Evolutionary conservation across 768 basidiomycete species (phyloP), one percentile per base, ranked within the genome.

Genomic region (Glaciozyma antarctica): DNA sequence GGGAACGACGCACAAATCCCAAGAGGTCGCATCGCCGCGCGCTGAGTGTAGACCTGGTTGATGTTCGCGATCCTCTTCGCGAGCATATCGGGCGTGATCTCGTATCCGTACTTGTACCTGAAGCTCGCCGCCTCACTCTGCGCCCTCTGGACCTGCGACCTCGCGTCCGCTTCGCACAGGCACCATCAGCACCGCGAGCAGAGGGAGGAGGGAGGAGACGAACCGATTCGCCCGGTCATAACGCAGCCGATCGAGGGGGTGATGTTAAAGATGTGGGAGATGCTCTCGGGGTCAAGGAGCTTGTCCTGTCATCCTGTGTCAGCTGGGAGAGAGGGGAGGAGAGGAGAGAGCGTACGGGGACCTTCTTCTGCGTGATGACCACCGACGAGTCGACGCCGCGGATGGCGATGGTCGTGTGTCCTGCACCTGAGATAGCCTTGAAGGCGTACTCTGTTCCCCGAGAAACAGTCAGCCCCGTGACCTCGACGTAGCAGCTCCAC

Each of bases 11-110:
- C 75, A 94, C 94, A 86, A 67, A 98, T 95, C 51, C 94, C 95
- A 41, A 97, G 78, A 3, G 95, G 95, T 49, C 95, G 83, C 93
- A 99, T 97, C 45, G 84, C 95, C 2, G 94, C 94, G 64, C 89
- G 83, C 78, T 99, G 95, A 3, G 95, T 99, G 78, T 97, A 97
- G 2, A 97, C 94, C 78, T 98, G 95, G 75, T 97, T 98, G 77
- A 98, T 91, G 77, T 97, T 95, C 41, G 94, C 95, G 74, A 99
- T 80, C 55, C 94, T 83, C 69, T 92, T 85, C 26, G 95, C 89
- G 52, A 99, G 82, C n/a, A 88, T 87, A 75, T 95, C 93, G 5
- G 94, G 91, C 4, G 93, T 94, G 73, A 99, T 95, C 79, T 99
- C 95, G 75, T 98, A 93, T 34, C 95, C 95, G 74, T 87, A 94